These are phyloP conservation scores for Cercospora janseana DNA, from an alignment of 2,329 filamentous ascomycete species.

Conservation along the genomic window DNA sequence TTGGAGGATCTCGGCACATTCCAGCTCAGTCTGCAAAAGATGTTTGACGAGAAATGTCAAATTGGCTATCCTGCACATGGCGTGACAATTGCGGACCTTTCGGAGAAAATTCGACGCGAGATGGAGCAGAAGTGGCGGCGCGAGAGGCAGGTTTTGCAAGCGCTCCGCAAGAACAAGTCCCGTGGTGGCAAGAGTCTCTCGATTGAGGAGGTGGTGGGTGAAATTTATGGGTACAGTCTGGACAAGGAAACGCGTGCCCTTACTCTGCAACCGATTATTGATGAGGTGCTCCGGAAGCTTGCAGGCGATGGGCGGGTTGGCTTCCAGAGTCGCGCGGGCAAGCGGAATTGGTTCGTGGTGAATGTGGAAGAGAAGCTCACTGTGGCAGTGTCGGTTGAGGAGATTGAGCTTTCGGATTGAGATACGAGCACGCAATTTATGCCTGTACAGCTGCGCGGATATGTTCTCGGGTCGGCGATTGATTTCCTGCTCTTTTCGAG, in stretches of 20 bases:
- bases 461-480: not conserved
- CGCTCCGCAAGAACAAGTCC: conserved; percentile 31
- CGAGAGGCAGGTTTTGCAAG: conserved; percentile 43
- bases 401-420: not conserved
- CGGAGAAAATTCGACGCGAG: conserved; percentile 41
- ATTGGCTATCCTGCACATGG: conserved; percentile 51
- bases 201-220: conserved; percentile 44
- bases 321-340: not conserved
- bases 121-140: conserved; percentile 42
- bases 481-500: too few relatives aligned
- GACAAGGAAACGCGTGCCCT: conserved; percentile 46
- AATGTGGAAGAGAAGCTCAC: not conserved
- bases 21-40: conserved; percentile 39
- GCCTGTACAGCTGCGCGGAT: not conserved
- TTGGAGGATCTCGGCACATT: conserved; percentile 43
- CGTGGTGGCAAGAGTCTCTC: conserved; percentile 40
- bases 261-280: conserved; percentile 77
- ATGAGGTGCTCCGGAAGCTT: conserved; percentile 64
- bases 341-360: not conserved
- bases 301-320: conserved; percentile 33
- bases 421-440: not conserved
- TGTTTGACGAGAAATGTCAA: conserved; percentile 39
- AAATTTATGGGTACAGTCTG: conserved; percentile 44
- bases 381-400: not conserved
- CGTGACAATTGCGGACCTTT: conserved; percentile 40